Conservation (phyloP, 495 filamentous ascomycete genomes). For the Lasiosphaeriaceae sp. region DNA sequence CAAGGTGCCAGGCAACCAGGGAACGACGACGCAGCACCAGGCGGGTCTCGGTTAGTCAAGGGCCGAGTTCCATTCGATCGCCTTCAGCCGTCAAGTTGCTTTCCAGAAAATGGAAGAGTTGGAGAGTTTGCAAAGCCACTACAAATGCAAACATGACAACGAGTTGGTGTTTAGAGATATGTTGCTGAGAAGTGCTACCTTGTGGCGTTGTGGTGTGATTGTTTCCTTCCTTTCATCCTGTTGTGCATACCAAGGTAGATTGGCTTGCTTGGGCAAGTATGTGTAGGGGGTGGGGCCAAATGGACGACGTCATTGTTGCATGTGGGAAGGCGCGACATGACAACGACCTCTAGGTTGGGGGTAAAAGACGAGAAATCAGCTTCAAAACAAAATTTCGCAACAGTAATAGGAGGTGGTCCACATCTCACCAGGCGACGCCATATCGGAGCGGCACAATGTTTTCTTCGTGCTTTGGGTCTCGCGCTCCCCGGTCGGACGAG, state of each 20-base stretch:
- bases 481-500: slow-evolving; percentile 19
- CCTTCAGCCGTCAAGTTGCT: no score
- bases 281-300: background rate
- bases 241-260: background rate
- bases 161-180: no score
- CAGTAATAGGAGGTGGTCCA: background rate
- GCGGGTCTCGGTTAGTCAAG: no score
- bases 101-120: no score
- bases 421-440: background rate
- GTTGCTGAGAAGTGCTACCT: no score
- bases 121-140: no score
- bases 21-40: no score
- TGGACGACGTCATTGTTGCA: slow-evolving; percentile 11
- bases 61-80: no score
- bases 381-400: background rate
- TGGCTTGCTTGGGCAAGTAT: background rate
- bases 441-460: slow-evolving; percentile 19
- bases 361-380: no score
- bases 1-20: background rate
- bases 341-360: no score
- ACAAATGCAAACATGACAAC: no score
- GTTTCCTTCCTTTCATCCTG: background rate
- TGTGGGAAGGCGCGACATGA: background rate
- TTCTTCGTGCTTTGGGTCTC: slow-evolving; percentile 27
- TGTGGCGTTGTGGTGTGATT: no score